Evolutionary conservation across 495 filamentous ascomycete species (phyloP).

Genomic region (Cairneyella variabilis): DNA sequence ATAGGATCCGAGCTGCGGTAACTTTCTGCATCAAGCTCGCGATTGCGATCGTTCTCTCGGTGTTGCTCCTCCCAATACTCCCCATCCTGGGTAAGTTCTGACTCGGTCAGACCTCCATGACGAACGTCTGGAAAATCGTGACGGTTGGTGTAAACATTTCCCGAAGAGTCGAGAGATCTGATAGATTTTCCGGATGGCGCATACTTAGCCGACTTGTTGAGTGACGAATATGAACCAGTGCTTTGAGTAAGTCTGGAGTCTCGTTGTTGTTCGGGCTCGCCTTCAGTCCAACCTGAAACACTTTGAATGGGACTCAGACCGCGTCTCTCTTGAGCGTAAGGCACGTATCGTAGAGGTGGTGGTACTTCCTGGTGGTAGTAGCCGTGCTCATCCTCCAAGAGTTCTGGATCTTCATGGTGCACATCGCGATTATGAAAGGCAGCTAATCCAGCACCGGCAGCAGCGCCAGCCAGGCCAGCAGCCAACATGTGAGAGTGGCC

Average conservation of each 20-base stretch:
- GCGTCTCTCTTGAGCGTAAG: slow-evolving; percentile 54
- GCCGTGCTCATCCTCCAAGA: slow-evolving; percentile 36
- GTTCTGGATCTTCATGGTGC: slow-evolving; percentile 36
- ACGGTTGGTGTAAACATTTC: slow-evolving; percentile 17
- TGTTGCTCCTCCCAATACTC: slow-evolving; percentile 50
- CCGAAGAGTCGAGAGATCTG: slow-evolving; percentile 20
- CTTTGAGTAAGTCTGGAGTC: slow-evolving; percentile 46
- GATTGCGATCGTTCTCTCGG: slow-evolving; percentile 48
- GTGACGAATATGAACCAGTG: slow-evolving; percentile 40
- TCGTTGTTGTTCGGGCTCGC: slow-evolving; percentile 42
- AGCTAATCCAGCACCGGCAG: slow-evolving; percentile 43
- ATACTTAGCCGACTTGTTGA: slow-evolving; percentile 24
- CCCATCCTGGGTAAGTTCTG: slow-evolving; percentile 30
- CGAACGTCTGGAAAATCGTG: slow-evolving; percentile 32
- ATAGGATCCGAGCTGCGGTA: slow-evolving; percentile 33
- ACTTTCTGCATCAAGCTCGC: slow-evolving; percentile 43
- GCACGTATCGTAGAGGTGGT: slow-evolving; percentile 48
- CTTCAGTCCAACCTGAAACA: slow-evolving; percentile 68
- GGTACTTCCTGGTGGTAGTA: slow-evolving; percentile 43
- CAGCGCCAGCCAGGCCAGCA: slow-evolving; percentile 33
- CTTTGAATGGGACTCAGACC: slow-evolving; percentile 85
- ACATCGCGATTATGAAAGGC: slow-evolving; percentile 39
- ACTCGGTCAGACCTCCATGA: slow-evolving; percentile 30
- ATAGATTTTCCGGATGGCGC: slow-evolving; percentile 20
- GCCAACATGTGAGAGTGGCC: slow-evolving; percentile 5